phyloP scores from a whole-genome alignment of 495 filamentous ascomycete species.

The Xylaria grammica region DNA sequence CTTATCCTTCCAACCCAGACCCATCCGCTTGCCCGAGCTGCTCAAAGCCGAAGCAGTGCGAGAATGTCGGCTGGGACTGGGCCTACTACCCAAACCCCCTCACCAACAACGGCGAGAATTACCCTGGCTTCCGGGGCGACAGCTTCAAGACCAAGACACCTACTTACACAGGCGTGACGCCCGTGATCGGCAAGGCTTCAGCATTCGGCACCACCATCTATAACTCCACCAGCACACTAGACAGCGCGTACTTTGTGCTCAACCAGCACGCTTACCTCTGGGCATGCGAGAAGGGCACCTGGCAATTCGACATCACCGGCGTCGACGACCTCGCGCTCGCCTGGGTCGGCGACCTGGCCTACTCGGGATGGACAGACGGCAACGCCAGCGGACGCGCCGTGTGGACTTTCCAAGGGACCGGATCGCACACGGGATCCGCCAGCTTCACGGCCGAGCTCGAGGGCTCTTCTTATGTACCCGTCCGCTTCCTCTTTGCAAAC shows the following conservation, averaged over 20 bases:
- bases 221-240: constrained; percentile 13
- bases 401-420: constrained; percentile 21
- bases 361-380: constrained; percentile 25
- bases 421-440: constrained; percentile 19
- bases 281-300: constrained; percentile 25
- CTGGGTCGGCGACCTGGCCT: constrained; percentile 26
- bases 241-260: constrained; percentile 25
- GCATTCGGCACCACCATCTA: constrained; percentile 21
- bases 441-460: constrained; percentile 24
- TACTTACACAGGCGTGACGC: constrained; percentile 16
- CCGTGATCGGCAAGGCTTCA: constrained; percentile 20
- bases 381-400: constrained; percentile 24
- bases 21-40: constrained; percentile 23
- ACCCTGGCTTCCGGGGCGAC: constrained; percentile 26
- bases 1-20: not conserved
- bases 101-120: constrained; percentile 25
- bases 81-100: constrained; percentile 28
- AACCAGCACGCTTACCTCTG: constrained; percentile 31
- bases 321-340: constrained; percentile 26
- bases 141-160: constrained; percentile 25
- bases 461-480: constrained; percentile 15
- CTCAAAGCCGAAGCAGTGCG: constrained; percentile 22
- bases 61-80: constrained; percentile 25
- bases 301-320: constrained; percentile 26
- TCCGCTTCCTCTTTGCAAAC: constrained; percentile 24